Conservation (phyloP, 345 rosid genomes). For the Gossypium ekmanianum region DNA sequence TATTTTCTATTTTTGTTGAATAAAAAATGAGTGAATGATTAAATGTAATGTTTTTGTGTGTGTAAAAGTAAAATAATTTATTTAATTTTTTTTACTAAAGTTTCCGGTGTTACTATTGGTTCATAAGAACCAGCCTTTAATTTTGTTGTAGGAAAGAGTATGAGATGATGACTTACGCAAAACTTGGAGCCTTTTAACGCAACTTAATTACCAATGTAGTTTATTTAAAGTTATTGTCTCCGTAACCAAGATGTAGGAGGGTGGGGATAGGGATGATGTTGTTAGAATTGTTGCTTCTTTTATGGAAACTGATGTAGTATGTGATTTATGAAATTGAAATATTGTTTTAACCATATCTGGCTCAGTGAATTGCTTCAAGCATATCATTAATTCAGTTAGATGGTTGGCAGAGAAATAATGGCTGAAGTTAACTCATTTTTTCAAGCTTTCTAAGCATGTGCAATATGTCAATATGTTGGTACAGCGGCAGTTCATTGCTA, state of each 20-base stretch:
- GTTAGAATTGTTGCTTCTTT: not conserved
- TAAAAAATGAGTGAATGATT: not conserved
- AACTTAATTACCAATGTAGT: not conserved
- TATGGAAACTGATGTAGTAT: not conserved
- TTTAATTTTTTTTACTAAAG: not conserved
- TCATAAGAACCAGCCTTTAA: not conserved
- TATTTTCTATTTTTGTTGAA: not conserved
- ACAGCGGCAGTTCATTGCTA: not conserved
- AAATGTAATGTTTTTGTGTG: not conserved
- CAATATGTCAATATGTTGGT: not conserved
- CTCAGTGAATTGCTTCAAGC: not conserved
- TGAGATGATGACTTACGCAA: not conserved
- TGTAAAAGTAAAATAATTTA: not conserved
- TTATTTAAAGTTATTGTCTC: not conserved
- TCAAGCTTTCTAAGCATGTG: not conserved
- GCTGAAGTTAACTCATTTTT: not conserved
- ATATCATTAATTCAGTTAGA: not conserved
- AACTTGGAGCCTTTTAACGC: not conserved
- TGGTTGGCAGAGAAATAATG: not conserved
- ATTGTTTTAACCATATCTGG: not conserved
- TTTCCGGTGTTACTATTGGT: not conserved
- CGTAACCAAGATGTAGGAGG: not conserved
- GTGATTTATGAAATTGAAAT: not conserved
- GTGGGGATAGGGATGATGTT: not conserved
- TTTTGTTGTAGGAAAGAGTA: conserved; percentile 2